Percentiles rank a stretch among this genome's conserved stretches.
These are phyloP conservation scores for Ramularia collo-cygni DNA, from an alignment of 2,329 filamentous ascomycete species.

Conservation along the genomic window DNA sequence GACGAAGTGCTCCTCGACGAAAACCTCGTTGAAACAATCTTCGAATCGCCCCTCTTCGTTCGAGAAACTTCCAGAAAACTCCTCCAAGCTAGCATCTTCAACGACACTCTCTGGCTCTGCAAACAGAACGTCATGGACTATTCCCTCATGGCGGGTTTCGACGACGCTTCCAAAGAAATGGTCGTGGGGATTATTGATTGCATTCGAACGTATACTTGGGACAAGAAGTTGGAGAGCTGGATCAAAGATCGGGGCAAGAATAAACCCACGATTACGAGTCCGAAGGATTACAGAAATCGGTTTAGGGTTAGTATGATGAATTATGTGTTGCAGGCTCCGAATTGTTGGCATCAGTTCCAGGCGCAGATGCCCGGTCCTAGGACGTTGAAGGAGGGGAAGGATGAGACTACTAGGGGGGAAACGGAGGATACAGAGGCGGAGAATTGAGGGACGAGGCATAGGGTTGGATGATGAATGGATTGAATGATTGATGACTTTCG, in stretches of 20 bases:
- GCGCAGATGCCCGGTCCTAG: constrained; percentile 28
- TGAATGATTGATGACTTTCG: not conserved
- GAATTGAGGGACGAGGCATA: not conserved
- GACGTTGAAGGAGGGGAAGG: constrained; percentile 24
- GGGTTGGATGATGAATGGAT: not conserved
- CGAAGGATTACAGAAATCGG: constrained; percentile 93
- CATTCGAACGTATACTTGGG: constrained; percentile 97
- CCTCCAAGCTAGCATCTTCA: constrained; percentile 86
- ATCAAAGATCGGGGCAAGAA: constrained; percentile 93
- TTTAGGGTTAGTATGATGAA: constrained; percentile 96
- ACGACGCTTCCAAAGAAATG: constrained; percentile 80
- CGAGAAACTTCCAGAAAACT: constrained; percentile 95
- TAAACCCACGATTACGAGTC: constrained; percentile 89
- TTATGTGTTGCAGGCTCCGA: constrained; percentile 69
- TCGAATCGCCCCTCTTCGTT: constrained; percentile 90
- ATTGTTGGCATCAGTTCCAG: constrained; percentile 67
- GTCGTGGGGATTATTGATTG: constrained; percentile 98
- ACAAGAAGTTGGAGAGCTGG: constrained; percentile 99
- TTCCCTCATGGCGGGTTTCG: constrained; percentile 94
- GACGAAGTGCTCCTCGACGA: constrained; percentile 96
- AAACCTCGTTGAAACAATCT: constrained; percentile 99
- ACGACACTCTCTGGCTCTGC: constrained; percentile 91
- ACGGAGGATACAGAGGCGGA: constrained; percentile 10
- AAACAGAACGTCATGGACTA: constrained; percentile 99
- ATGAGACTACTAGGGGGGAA: constrained; percentile 7